phyloP scores from a whole-genome alignment of 2,329 filamentous ascomycete species.

The Fonsecaea pugnacius region DNA sequence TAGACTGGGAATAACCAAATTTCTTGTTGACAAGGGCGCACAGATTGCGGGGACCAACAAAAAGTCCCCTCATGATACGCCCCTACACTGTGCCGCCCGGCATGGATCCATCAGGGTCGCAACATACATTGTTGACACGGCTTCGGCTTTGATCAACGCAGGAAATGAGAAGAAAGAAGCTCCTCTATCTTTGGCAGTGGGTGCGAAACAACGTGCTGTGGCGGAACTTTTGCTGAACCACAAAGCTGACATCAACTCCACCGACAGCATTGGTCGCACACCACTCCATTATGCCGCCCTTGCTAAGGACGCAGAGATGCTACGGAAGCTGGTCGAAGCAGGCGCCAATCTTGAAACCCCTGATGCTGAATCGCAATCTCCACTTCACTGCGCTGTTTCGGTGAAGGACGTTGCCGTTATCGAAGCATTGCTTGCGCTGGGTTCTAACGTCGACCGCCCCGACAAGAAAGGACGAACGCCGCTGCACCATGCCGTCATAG shows the following conservation, averaged over 20 bases:
- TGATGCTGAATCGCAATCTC: conserved; percentile 9
- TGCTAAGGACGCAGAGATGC: background rate
- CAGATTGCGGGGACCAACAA: background rate
- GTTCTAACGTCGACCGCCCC: conserved; percentile 9
- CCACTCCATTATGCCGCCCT: conserved; percentile 21
- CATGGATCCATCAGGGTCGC: conserved; percentile 3
- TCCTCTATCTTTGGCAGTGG: background rate
- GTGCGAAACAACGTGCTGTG: background rate
- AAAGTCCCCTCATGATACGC: background rate
- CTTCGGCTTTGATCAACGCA: background rate
- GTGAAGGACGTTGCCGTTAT: conserved; percentile 9
- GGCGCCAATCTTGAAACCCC: conserved; percentile 10
- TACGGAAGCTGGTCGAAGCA: conserved; percentile 6
- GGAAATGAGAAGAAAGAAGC: background rate
- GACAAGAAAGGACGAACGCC: conserved; percentile 17
- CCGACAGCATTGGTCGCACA: conserved; percentile 5
- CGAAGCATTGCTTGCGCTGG: conserved; percentile 11
- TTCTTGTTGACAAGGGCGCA: background rate
- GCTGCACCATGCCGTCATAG: conserved; percentile 17
- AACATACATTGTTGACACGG: background rate
- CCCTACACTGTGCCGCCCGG: conserved; percentile 9
- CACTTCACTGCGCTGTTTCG: conserved; percentile 17
- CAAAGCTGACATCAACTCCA: background rate
- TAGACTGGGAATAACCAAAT: background rate
- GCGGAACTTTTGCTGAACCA: background rate